Percentiles rank a stretch among this genome's conserved stretches.
Conservation (phyloP, 768 basidiomycete genomes). For the Hirschioporus abietinus region DNA sequence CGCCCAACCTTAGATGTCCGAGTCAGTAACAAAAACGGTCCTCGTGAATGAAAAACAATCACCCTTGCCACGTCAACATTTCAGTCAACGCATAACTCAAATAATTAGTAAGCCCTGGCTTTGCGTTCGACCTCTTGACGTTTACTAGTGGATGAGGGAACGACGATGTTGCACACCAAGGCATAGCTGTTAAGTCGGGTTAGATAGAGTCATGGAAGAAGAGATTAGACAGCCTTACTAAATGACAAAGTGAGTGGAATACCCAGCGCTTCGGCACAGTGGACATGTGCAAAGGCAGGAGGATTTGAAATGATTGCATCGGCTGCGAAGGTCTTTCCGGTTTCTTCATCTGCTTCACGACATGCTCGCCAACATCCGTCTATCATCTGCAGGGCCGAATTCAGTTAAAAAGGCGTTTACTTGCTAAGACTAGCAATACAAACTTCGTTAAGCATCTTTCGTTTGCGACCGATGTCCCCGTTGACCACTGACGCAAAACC, state of each 20-base stretch:
- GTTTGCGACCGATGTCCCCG: slow-evolving; percentile 55
- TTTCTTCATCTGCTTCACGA: slow-evolving; percentile 39
- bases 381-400: slow-evolving; percentile 41
- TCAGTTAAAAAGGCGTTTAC: background rate
- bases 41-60: slow-evolving; percentile 6
- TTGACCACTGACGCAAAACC: slow-evolving; percentile 52
- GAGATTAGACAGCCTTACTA: slow-evolving; percentile 32
- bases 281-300: slow-evolving; percentile 60
- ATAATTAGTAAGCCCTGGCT: slow-evolving; percentile 49
- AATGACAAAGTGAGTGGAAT: slow-evolving; percentile 53
- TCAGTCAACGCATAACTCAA: slow-evolving; percentile 56
- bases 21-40: background rate
- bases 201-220: background rate
- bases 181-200: slow-evolving; percentile 45
- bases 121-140: slow-evolving; percentile 49
- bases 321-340: slow-evolving; percentile 44
- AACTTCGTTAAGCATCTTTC: slow-evolving; percentile 50
- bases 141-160: slow-evolving; percentile 65
- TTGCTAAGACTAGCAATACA: slow-evolving; percentile 4
- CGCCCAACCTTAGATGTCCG: slow-evolving; percentile 40
- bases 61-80: slow-evolving; percentile 58
- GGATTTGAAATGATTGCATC: slow-evolving; percentile 68
- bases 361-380: slow-evolving; percentile 54
- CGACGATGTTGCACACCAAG: slow-evolving; percentile 51
- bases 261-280: slow-evolving; percentile 60